Evolutionary conservation across 768 basidiomycete genomes (phyloP).

Genomic region (Leucocoprinus leucothites): DNA sequence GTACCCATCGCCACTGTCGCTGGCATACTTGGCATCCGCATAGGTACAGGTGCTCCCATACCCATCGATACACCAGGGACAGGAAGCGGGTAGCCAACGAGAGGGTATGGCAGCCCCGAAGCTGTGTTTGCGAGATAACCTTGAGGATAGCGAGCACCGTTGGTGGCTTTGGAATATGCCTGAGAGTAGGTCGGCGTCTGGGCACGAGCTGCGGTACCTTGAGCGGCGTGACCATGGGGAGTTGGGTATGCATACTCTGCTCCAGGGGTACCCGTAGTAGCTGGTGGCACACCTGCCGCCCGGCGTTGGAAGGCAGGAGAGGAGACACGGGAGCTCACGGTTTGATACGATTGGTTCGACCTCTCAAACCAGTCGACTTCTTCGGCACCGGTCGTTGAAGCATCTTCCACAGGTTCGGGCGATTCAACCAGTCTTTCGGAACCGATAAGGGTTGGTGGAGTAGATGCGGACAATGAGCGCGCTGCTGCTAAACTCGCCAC

Average conservation of each 20-base stretch:
- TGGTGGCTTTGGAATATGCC: background rate
- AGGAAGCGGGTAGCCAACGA: background rate
- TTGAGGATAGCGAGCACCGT: background rate
- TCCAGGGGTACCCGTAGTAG: background rate
- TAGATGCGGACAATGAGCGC: slow-evolving; percentile 4
- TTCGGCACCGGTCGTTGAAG: background rate
- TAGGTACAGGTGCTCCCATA: background rate
- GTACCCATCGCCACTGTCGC: background rate
- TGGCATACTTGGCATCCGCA: background rate
- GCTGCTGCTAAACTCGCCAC: background rate
- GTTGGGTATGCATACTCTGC: background rate
- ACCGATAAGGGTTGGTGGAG: background rate
- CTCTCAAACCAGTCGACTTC: background rate
- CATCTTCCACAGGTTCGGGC: slow-evolving; percentile 1
- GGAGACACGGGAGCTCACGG: background rate
- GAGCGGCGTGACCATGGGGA: background rate
- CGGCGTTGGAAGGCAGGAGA: background rate
- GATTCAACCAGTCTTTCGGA: slow-evolving; percentile 9
- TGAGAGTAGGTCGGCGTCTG: background rate
- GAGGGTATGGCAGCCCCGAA: background rate
- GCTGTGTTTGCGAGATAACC: background rate
- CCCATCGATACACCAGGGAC: background rate
- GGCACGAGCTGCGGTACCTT: background rate
- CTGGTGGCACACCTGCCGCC: background rate
- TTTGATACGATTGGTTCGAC: background rate